Conservation (phyloP, 495 filamentous ascomycete genomes). For the Mytilinidion resinicola region DNA sequence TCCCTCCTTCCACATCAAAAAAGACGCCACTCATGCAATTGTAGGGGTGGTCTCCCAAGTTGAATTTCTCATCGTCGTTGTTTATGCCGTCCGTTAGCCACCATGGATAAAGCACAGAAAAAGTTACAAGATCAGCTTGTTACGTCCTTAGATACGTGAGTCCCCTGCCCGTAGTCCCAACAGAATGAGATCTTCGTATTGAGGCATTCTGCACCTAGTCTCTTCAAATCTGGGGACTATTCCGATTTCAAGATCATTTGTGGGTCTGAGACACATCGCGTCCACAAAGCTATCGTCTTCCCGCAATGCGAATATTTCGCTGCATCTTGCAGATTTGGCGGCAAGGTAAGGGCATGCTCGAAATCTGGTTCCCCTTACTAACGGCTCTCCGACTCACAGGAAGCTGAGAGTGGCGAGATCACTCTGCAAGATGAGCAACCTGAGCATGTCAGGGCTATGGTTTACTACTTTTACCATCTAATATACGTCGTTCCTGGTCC, state of each 20-base stretch:
- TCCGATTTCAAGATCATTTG: slow-evolving; percentile 2
- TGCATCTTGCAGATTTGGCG: not conserved
- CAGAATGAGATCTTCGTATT: too few relatives aligned
- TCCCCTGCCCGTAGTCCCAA: too few relatives aligned
- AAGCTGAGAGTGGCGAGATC: not conserved
- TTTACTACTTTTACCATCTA: not conserved
- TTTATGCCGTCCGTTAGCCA: too few relatives aligned
- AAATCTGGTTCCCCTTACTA: not conserved
- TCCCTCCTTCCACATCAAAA: too few relatives aligned
- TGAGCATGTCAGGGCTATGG: not conserved
- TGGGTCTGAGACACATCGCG: not conserved
- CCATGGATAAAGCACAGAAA: too few relatives aligned
- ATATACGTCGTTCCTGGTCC: not conserved
- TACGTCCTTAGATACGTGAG: too few relatives aligned
- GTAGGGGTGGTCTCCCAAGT: too few relatives aligned
- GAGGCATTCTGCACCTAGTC: not conserved
- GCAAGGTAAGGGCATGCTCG: not conserved
- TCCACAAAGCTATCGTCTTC: slow-evolving; percentile 3
- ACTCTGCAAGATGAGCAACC: not conserved
- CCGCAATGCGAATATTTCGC: slow-evolving; percentile 1
- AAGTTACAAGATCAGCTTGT: too few relatives aligned
- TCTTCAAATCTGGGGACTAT: not conserved
- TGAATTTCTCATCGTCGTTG: too few relatives aligned
- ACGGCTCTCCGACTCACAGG: not conserved
- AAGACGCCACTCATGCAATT: too few relatives aligned